These are phyloP conservation scores for Colletotrichum salicis DNA, from an alignment of 2,329 filamentous ascomycete genomes.

Conservation along the genomic window DNA sequence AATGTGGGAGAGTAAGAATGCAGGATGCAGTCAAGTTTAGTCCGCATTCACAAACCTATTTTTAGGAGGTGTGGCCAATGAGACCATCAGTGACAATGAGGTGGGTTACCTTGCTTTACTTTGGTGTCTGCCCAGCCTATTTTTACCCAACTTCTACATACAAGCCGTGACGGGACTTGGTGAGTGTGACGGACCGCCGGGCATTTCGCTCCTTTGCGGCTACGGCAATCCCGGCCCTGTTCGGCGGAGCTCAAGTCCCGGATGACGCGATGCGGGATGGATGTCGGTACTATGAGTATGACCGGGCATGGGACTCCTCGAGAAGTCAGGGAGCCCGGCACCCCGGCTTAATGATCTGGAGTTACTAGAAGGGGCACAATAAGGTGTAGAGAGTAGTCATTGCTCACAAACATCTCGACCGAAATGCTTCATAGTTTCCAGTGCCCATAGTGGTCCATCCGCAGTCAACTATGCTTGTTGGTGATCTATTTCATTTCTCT, in stretches of 20 bases:
- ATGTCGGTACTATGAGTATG: neutral
- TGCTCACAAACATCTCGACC: neutral
- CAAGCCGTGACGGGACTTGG: neutral
- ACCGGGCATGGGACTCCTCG: neutral
- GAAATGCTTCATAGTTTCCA: neutral
- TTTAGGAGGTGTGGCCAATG: neutral
- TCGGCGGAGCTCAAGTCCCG: neutral
- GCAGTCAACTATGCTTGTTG: no score
- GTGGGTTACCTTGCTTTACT: neutral
- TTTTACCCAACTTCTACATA: neutral
- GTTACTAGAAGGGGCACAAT: neutral
- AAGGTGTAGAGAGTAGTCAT: neutral
- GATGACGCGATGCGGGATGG: neutral
- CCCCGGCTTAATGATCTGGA: neutral
- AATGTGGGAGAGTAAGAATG: neutral
- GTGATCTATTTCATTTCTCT: no score
- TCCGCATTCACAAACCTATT: neutral
- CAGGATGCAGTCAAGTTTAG: conserved; percentile 3
- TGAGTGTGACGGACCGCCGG: neutral
- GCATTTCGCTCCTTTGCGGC: neutral
- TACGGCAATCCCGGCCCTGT: neutral
- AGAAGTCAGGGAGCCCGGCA: neutral
- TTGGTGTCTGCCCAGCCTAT: neutral
- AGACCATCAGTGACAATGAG: neutral
- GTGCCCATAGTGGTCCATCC: no score